phyloP scores from a whole-genome alignment of 2,329 filamentous ascomycete species.

The Gaeumannomyces tritici region DNA sequence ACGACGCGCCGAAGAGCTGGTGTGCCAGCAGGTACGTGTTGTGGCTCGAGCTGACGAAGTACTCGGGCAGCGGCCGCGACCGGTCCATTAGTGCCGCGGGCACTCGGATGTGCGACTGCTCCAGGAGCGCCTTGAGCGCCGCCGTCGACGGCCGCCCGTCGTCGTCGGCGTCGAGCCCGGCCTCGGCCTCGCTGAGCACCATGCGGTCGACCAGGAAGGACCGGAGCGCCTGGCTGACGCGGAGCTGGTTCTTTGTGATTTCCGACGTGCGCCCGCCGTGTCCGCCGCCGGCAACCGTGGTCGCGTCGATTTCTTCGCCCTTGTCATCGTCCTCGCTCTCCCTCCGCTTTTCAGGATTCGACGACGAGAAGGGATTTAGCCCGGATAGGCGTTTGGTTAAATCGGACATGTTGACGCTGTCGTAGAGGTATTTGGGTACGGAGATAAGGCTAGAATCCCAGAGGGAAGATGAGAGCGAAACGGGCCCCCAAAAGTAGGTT shows the following conservation, averaged over 20 bases:
- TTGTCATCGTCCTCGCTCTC: conserved; percentile 32
- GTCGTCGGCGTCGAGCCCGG: conserved; percentile 30
- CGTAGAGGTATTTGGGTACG: background rate
- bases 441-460: background rate
- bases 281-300: conserved; percentile 44
- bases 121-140: conserved; percentile 40
- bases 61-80: conserved; percentile 53
- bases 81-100: conserved; percentile 45
- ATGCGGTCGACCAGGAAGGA: conserved; percentile 43
- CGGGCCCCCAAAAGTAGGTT: background rate
- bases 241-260: conserved; percentile 40
- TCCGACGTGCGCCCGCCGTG: conserved; percentile 37
- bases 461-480: background rate
- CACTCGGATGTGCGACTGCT: conserved; percentile 47
- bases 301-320: conserved; percentile 40
- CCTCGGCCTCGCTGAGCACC: conserved; percentile 38
- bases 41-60: conserved; percentile 64
- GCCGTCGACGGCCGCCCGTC: conserved; percentile 22
- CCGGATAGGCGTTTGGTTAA: background rate
- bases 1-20: conserved; percentile 56
- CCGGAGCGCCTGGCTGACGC: conserved; percentile 49
- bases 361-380: conserved; percentile 2
- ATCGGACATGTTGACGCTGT: background rate
- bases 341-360: background rate
- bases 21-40: conserved; percentile 65